Evolutionary conservation across 2,329 filamentous ascomycete genomes (phyloP).

Genomic region (Rutstroemia sp.): DNA sequence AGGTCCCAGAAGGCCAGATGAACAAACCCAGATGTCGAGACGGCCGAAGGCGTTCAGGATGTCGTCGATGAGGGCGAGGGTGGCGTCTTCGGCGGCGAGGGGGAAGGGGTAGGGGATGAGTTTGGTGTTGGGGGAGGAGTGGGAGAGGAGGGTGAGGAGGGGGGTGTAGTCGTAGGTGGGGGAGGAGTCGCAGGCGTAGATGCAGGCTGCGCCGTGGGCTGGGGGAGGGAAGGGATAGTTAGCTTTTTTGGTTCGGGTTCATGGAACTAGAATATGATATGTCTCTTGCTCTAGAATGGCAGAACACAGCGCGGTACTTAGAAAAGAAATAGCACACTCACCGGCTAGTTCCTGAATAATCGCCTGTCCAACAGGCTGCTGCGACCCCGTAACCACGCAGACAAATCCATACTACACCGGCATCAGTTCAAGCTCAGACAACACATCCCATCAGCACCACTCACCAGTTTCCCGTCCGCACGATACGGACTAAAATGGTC

Average conservation of each 20-base stretch:
- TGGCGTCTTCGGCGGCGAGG: conserved; percentile 51
- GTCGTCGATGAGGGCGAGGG: conserved; percentile 53
- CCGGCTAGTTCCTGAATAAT: conserved; percentile 53
- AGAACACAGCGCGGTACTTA: no score
- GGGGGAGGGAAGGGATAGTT: no score
- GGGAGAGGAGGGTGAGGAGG: no score
- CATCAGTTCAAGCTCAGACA: no score
- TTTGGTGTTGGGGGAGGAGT: no score
- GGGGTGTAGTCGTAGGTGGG: no score
- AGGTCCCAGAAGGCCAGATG: conserved; percentile 47
- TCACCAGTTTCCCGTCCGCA: conserved; percentile 25
- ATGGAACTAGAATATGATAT: no score
- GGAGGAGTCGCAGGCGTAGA: no score
- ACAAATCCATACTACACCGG: conserved; percentile 50
- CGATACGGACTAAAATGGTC: conserved; percentile 27
- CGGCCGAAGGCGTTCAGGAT: conserved; percentile 51
- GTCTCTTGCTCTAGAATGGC: no score
- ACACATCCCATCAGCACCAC: background rate
- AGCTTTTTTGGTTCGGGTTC: no score
- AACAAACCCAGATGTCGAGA: conserved; percentile 55
- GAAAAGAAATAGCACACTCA: conserved; percentile 22
- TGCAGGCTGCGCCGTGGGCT: no score
- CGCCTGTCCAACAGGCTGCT: conserved; percentile 50
- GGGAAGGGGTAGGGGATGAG: conserved; percentile 46
- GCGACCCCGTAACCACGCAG: no score